phyloP scores from a whole-genome alignment of 1,139 yeast genomes.

The Pichia sp. region DNA sequence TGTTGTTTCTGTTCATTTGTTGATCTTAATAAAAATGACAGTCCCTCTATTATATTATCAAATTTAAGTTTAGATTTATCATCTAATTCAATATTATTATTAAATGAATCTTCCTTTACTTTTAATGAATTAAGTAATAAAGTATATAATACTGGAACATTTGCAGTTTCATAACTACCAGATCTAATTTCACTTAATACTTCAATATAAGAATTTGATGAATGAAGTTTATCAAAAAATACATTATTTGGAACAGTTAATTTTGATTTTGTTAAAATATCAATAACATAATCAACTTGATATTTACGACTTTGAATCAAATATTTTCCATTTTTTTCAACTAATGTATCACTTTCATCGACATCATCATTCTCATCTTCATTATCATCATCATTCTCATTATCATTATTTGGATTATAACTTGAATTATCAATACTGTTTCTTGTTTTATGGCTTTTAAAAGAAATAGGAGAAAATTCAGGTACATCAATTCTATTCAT shows the following conservation, averaged over 20 bases:
- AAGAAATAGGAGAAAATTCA: slow-evolving; percentile 19
- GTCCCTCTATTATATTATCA: slow-evolving; percentile 3
- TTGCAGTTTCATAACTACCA: slow-evolving; percentile 18
- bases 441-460: slow-evolving; percentile 4
- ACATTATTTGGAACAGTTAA: slow-evolving; percentile 15
- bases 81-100: not conserved
- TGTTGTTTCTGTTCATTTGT: slow-evolving; percentile 4
- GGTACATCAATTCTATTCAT: slow-evolving; percentile 19
- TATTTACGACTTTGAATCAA: slow-evolving; percentile 14
- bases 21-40: slow-evolving; percentile 10
- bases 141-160: slow-evolving; percentile 17
- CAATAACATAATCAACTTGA: slow-evolving; percentile 14
- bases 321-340: slow-evolving; percentile 5
- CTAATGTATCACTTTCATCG: not conserved
- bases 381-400: not conserved
- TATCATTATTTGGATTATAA: too few species aligned
- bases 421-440: not conserved
- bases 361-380: not conserved
- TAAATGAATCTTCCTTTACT: slow-evolving; percentile 12
- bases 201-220: slow-evolving; percentile 19
- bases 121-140: slow-evolving; percentile 18
- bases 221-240: slow-evolving; percentile 19
- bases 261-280: slow-evolving; percentile 9
- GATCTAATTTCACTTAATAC: slow-evolving; percentile 21
- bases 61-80: not conserved